These are phyloP conservation scores for Pseudocercospora crystallina DNA, from an alignment of 2,329 filamentous ascomycete genomes.

Conservation along the genomic window DNA sequence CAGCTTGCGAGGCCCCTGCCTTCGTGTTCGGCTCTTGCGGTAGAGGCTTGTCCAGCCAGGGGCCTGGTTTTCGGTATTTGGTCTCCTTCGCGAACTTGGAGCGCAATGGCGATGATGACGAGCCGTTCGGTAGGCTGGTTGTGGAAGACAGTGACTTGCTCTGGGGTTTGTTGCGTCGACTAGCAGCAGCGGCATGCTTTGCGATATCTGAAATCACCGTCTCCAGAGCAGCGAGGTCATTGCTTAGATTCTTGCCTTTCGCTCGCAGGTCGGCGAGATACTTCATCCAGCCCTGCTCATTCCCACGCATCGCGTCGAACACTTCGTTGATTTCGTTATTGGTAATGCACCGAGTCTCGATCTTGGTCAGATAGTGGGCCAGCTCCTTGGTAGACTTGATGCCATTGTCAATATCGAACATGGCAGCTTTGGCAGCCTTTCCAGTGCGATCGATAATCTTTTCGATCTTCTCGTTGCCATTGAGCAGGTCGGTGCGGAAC, in stretches of 20 bases:
- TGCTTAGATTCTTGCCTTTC: slow-evolving; percentile 69
- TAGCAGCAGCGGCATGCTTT: slow-evolving; percentile 77
- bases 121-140: neutral
- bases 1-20: slow-evolving; percentile 6
- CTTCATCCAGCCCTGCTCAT: slow-evolving; percentile 84
- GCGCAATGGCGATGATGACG: slow-evolving; percentile 9
- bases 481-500: slow-evolving; percentile 79
- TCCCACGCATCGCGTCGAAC: slow-evolving; percentile 86
- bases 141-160: slow-evolving; percentile 18
- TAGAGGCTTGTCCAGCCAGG: slow-evolving; percentile 25
- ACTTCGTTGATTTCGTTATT: slow-evolving; percentile 67
- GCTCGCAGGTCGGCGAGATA: slow-evolving; percentile 75
- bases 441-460: slow-evolving; percentile 81
- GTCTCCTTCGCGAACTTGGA: slow-evolving; percentile 20
- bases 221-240: slow-evolving; percentile 68
- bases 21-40: slow-evolving; percentile 17
- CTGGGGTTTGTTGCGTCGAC: slow-evolving; percentile 59
- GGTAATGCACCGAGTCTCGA: slow-evolving; percentile 56
- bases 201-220: slow-evolving; percentile 84
- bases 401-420: slow-evolving; percentile 77
- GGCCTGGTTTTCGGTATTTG: slow-evolving; percentile 11
- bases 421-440: slow-evolving; percentile 70
- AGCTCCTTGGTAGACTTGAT: slow-evolving; percentile 74
- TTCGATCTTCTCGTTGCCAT: slow-evolving; percentile 88
- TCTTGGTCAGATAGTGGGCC: slow-evolving; percentile 68